Evolutionary conservation across 352 stramenopile species (phyloP).

Genomic region (Peronospora tabacina): DNA sequence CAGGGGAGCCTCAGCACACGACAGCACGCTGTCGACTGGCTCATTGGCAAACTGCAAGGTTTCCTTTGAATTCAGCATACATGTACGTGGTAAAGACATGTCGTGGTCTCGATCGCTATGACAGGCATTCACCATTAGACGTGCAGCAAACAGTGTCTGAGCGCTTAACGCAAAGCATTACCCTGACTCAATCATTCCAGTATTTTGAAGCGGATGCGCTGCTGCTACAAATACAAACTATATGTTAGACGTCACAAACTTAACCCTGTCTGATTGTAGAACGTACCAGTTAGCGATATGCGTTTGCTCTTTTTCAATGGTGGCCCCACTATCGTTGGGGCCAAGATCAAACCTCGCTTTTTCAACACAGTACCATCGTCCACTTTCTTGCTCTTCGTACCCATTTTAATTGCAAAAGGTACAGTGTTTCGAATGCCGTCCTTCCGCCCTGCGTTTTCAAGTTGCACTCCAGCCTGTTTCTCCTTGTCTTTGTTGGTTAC

Average conservation of each 20-base stretch:
- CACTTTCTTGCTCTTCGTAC: neutral
- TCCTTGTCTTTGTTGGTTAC: conserved; percentile 1
- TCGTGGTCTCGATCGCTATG: neutral
- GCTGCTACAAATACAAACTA: conserved; percentile 3
- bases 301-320: conserved; percentile 18
- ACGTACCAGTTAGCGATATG: conserved; percentile 11
- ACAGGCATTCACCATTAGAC: neutral
- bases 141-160: neutral
- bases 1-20: conserved; percentile 1
- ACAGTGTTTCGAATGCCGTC: conserved; percentile 1
- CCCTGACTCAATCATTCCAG: conserved; percentile 1
- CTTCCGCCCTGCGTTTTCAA: neutral
- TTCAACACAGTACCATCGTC: conserved; percentile 10
- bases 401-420: conserved; percentile 2
- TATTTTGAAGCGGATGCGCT: conserved; percentile 1
- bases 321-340: conserved; percentile 5
- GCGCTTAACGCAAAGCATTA: conserved; percentile 5
- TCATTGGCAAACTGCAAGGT: neutral
- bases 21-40: neutral
- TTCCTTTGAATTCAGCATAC: neutral
- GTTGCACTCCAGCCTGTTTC: conserved; percentile 3
- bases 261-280: conserved; percentile 1
- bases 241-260: conserved; percentile 2
- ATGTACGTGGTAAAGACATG: neutral
- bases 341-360: conserved; percentile 17